Evolutionary conservation across 1,284 basidiomycete genomes (phyloP).

Genomic region (Boletus calvinii): DNA sequence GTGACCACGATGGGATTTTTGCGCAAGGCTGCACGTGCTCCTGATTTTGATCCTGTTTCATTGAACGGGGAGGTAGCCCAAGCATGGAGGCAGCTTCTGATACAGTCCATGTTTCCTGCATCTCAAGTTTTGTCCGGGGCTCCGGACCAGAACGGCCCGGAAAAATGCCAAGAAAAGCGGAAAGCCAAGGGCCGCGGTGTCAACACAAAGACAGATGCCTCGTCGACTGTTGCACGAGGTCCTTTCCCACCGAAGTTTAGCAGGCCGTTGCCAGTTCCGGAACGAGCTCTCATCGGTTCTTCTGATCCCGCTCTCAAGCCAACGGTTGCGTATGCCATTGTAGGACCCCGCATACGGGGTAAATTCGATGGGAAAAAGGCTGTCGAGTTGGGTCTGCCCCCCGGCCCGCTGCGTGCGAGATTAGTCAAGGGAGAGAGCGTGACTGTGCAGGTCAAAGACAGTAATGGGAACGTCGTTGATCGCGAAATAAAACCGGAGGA

Average conservation of each 20-base stretch:
- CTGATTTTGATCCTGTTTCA: constrained; percentile 38
- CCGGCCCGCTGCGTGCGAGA: constrained; percentile 49
- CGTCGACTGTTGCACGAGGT: constrained; percentile 10
- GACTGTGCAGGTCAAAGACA: constrained; percentile 50
- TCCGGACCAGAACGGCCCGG: constrained; percentile 3
- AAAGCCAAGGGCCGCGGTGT: constrained; percentile 7
- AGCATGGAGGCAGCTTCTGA: constrained; percentile 49
- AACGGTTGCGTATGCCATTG: constrained; percentile 67
- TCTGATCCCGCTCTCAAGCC: constrained; percentile 33
- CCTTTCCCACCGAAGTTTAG: constrained; percentile 19
- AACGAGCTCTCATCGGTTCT: constrained; percentile 21
- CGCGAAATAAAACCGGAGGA: constrained; percentile 59
- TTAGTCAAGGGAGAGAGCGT: constrained; percentile 57
- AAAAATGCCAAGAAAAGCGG: constrained; percentile 5
- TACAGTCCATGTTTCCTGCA: constrained; percentile 60
- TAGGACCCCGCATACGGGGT: constrained; percentile 80
- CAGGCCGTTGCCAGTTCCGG: constrained; percentile 23
- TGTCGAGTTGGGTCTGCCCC: constrained; percentile 60
- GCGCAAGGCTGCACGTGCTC: constrained; percentile 25
- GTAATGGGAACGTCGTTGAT: constrained; percentile 34
- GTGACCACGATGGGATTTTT: constrained; percentile 4
- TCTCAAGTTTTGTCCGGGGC: constrained; percentile 17
- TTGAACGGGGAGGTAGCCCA: constrained; percentile 45
- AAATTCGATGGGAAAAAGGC: constrained; percentile 81
- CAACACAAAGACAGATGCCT: background rate